A percentile compares a stretch with the other conserved stretches of the same genome.
Conservation (phyloP, 2,329 filamentous ascomycete species). For the Hymenotorrendiella dingleyae region DNA sequence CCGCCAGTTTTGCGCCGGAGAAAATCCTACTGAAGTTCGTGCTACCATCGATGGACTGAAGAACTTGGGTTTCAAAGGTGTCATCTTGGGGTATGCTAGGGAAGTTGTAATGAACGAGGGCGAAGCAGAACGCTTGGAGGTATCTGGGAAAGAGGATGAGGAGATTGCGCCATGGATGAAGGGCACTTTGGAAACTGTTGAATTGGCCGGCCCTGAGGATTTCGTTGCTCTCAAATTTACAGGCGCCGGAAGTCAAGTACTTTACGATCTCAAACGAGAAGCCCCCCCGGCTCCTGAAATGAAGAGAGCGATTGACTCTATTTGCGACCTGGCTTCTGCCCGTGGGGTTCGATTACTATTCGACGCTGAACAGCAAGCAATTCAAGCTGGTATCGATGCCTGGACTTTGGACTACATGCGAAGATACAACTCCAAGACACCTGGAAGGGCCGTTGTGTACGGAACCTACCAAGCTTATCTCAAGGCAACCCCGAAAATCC, state of each 20-base stretch:
- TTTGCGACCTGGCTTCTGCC: conserved; percentile 66
- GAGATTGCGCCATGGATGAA: conserved; percentile 68
- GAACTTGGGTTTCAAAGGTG: conserved; percentile 71
- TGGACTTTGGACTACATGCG: conserved; percentile 75
- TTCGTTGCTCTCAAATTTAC: conserved; percentile 64
- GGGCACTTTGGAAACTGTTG: conserved; percentile 69
- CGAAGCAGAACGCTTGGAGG: conserved; percentile 40
- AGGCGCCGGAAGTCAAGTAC: conserved; percentile 69
- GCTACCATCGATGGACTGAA: conserved; percentile 61
- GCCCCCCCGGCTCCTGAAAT: conserved; percentile 59
- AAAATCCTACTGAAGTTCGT: conserved; percentile 62
- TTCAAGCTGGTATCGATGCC: conserved; percentile 74
- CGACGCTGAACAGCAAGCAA: conserved; percentile 75
- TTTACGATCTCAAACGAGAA: conserved; percentile 58
- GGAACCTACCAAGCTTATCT: conserved; percentile 76
- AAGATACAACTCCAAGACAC: conserved; percentile 60
- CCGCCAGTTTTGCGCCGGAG: conserved; percentile 84
- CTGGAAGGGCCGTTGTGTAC: conserved; percentile 65
- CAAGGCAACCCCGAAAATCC: conserved; percentile 51
- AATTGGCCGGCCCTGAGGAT: conserved; percentile 43
- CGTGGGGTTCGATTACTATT: conserved; percentile 71
- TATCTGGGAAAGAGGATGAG: conserved; percentile 41
- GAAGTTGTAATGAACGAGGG: conserved; percentile 67
- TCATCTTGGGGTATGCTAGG: conserved; percentile 77
- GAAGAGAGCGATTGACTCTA: conserved; percentile 61